Evolutionary conservation across 331 rosid species (phyloP), one percentile per base, ranked within the genome.

Genomic region (Acacia pycnantha): DNA sequence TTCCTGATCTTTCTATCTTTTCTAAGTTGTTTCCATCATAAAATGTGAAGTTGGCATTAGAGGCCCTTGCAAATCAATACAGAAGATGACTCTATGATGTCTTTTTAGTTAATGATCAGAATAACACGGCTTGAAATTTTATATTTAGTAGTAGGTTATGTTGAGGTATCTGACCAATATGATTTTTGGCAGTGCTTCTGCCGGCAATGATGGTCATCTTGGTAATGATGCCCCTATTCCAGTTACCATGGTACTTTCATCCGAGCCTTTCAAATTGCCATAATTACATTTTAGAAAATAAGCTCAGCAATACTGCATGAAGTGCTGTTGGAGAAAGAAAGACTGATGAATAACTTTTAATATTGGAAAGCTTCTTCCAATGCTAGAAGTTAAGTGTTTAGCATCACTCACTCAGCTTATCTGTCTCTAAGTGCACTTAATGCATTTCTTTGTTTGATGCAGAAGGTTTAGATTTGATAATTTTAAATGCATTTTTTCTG

Each of bases 141-240:
- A 68, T 48, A 18, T 61, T 9, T 48, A 76, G 53, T 50, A 54
- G 79, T 33, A 69, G 51, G 56, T 73, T 77, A 56, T 46, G 21
- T 4, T 70, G 9, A 68, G 15, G 15, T 66, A 11, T 21, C 81
- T 85, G 71, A 81, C 68, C 53, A 26, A 29, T 81, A 59, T 82
- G 53, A 35, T 80, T 73, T 92, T 87, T 80, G 41, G 37, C 81
- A 90, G 93, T 54, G 50, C 41, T 54, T 29, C 56, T 73, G 84
- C 84, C 6, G 88, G 82, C 47, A 78, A 67, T 16, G 62, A 83
- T 65, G 64, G 75, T 56, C 44, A 46, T 51, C 74, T 24, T 44
- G 43, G 31, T 77, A 74, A 35, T 8, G 71, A 12, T 67, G 70
- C 46, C 43, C 33, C 58, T 61, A 82, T 18, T 70, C 50, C 33